A percentile compares a stretch with the other conserved stretches of the same genome.
Conservation (phyloP, 2,329 filamentous ascomycete genomes). For the Trichoderma gracile region DNA sequence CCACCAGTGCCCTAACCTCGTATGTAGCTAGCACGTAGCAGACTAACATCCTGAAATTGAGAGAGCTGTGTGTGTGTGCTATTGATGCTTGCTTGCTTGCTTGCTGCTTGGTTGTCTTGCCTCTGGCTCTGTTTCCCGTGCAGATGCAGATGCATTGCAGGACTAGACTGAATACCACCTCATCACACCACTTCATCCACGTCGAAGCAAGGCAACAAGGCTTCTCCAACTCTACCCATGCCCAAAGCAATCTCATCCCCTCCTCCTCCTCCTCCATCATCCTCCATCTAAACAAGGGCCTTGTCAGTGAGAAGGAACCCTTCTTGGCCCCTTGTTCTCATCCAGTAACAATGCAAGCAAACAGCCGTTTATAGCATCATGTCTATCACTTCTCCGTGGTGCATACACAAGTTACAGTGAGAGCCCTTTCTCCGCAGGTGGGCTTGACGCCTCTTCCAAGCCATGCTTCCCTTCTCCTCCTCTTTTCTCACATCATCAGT, state of each 20-base stretch:
- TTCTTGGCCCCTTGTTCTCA: neutral
- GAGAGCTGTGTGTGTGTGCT: neutral
- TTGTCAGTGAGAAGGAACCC: no score
- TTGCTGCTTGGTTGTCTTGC: neutral
- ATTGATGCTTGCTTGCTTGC: conserved; percentile 5
- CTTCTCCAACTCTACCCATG: conserved; percentile 9
- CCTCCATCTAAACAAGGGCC: neutral
- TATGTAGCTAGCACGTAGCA: no score
- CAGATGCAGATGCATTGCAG: neutral
- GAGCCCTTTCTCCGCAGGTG: no score
- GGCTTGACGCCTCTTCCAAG: no score
- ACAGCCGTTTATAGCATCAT: no score
- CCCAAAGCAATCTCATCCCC: neutral
- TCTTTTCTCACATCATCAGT: no score
- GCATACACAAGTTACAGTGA: no score
- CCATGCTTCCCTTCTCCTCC: no score
- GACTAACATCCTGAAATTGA: no score
- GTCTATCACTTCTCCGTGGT: no score
- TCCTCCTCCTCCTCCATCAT: neutral
- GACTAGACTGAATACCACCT: conserved; percentile 22
- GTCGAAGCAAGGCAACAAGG: conserved; percentile 6
- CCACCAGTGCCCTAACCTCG: no score
- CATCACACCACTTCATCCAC: conserved; percentile 19
- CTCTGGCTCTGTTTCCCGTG: no score
- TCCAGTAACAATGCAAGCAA: conserved; percentile 8